Evolutionary conservation across 306 rosid genomes (phyloP).

Genomic region (Quercus parvula): DNA sequence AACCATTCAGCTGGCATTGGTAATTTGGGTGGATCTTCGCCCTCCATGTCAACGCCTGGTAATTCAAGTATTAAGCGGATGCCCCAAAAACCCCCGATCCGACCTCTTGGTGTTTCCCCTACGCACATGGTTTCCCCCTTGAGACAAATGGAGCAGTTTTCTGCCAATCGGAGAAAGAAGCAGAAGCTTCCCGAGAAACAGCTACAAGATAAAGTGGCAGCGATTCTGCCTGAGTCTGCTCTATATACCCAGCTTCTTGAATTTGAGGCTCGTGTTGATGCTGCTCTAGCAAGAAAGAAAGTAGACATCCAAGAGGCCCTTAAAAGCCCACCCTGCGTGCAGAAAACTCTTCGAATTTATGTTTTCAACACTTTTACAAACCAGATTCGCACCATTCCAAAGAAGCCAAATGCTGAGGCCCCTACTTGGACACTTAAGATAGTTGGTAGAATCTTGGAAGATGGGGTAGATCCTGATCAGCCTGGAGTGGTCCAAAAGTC

Average conservation of each 20-base stretch:
- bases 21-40: conserved; percentile 55
- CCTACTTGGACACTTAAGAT: conserved; percentile 96
- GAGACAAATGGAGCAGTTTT: conserved; percentile 75
- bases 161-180: conserved; percentile 83
- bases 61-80: conserved; percentile 57
- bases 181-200: conserved; percentile 96
- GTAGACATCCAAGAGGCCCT: conserved; percentile 97
- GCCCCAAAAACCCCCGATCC: conserved; percentile 80
- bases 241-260: conserved; percentile 95
- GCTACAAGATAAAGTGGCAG: conserved; percentile 86
- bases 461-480: conserved; percentile 97
- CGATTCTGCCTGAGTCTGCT: conserved; percentile 83
- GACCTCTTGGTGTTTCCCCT: conserved; percentile 71
- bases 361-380: conserved; percentile 89
- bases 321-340: conserved; percentile 76
- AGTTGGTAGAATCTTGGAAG: conserved; percentile 95
- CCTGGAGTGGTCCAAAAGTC: conserved; percentile 81
- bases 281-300: conserved; percentile 90
- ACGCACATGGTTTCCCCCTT: conserved; percentile 52
- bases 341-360: conserved; percentile 92
- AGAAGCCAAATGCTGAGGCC: conserved; percentile 83
- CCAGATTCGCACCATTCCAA: conserved; percentile 74
- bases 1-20: conserved; percentile 57
- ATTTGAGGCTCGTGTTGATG: conserved; percentile 90
- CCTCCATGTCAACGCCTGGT: conserved; percentile 46